A percentile compares a stretch with the other conserved stretches of the same genome.
phyloP scores from a whole-genome alignment of 257 asterid genomes.

The Cinchona pubescens region DNA sequence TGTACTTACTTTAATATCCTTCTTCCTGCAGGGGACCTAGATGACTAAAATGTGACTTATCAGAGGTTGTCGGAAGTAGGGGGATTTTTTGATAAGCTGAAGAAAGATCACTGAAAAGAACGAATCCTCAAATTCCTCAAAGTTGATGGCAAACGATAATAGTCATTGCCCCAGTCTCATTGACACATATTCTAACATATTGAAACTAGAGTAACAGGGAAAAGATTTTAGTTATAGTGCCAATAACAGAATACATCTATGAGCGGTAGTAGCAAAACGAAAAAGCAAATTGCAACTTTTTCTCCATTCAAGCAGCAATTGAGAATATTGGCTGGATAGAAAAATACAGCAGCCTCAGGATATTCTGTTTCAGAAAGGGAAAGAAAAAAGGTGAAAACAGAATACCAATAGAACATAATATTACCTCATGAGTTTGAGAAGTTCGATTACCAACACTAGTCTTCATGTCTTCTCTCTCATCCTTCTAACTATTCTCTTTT shows the following conservation, averaged over 20 bases:
- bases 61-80: conserved; percentile 1
- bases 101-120: not conserved
- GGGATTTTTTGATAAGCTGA: not conserved
- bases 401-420: conserved; percentile 1
- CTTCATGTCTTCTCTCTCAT: conserved; percentile 6
- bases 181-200: not conserved
- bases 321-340: not conserved
- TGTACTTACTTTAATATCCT: not conserved
- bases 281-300: not conserved
- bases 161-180: not conserved
- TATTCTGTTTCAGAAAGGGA: not conserved
- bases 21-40: not conserved
- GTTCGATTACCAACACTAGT: conserved; percentile 21
- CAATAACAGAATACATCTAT: not conserved
- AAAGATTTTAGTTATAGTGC: not conserved
- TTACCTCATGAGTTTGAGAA: conserved; percentile 47
- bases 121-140: not conserved
- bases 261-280: not conserved
- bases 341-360: not conserved
- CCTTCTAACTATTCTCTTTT: not conserved
- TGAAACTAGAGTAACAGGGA: no score
- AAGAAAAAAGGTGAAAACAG: not conserved
- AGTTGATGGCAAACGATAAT: conserved; percentile 8
- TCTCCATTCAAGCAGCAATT: not conserved
- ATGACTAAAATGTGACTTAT: not conserved